A percentile compares a stretch with the other conserved stretches of the same genome.
Evolutionary conservation across 1,284 basidiomycete species (phyloP).

Genomic region (Trichosporon ovoides): DNA sequence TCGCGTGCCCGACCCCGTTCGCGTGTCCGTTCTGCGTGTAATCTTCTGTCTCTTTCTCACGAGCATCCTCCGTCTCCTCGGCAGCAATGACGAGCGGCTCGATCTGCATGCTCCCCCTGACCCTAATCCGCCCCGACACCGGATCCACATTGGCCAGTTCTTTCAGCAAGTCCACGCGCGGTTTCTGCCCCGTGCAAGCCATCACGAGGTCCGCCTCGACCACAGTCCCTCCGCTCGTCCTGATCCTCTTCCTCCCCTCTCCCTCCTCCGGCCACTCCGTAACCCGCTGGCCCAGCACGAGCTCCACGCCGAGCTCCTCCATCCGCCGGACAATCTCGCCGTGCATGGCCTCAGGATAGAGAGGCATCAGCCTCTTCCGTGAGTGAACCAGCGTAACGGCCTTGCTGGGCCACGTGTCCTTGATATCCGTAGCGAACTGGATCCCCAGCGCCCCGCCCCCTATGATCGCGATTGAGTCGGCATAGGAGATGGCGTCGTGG

Average conservation of each 20-base stretch:
- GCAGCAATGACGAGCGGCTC: neutral
- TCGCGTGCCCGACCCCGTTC: too few relatives aligned
- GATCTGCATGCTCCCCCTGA: constrained; percentile 59
- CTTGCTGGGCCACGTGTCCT: constrained; percentile 47
- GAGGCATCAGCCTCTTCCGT: constrained; percentile 47
- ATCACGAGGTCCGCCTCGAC: constrained; percentile 64
- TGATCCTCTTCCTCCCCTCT: constrained; percentile 49
- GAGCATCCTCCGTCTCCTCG: neutral
- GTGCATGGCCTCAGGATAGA: constrained; percentile 50
- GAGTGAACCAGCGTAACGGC: constrained; percentile 52
- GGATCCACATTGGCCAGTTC: constrained; percentile 56
- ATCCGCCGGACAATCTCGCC: constrained; percentile 39
- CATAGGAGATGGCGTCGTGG: constrained; percentile 34
- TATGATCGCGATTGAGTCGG: constrained; percentile 48
- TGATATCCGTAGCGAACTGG: constrained; percentile 52
- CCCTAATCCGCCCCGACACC: constrained; percentile 51
- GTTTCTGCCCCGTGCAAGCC: constrained; percentile 68
- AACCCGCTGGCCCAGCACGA: constrained; percentile 49
- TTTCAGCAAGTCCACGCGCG: constrained; percentile 61
- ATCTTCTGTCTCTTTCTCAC: too few relatives aligned
- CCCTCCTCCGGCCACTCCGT: constrained; percentile 39
- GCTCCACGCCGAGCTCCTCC: constrained; percentile 44
- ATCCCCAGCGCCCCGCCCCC: constrained; percentile 54
- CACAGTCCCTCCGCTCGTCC: constrained; percentile 58
- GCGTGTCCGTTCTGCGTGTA: neutral